Base-by-base conservation (phyloP, 352 stramenopile species). In the Phytophthora multivora region DNA sequence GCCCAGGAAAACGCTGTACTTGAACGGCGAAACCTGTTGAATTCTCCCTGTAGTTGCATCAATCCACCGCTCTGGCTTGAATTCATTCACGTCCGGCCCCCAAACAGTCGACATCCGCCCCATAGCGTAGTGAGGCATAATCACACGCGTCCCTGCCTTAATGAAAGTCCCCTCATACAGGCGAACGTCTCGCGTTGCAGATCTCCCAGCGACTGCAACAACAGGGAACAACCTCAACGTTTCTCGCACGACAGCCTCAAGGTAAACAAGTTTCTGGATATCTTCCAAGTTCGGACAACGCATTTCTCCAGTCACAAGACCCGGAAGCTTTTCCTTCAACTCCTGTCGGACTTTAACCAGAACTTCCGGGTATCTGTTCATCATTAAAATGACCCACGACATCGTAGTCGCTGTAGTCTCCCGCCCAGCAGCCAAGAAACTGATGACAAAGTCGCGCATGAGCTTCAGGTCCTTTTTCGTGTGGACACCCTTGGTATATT, bases 371-470 rank as follows among this genome's bases (percentile, higher is more conserved):
- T 90, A 76, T 23, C 71, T 72, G 13, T 77, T 78, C 33, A 96
- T 51, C 73, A 93, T 89, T 28, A 90, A 61, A 10, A 95, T 63
- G 16, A 91, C 79, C 82, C 82, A 95, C 16, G 71, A 73, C 50
- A 96, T 76, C 0, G 72, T 77, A 21, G 75, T 77, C 6, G 86
- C 76, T 0, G 87, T 96, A 0, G 88, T 95, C 55, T 93, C 87
- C 7, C 81, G 64, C 9, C 88, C 87, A 48, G 86, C 84, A 18
- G 79, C 69, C 31, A 94, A 67, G 49, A 95, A 90, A 16, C 73
- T 89, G 21, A 96, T 71, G 10, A 86, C 69, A 45, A 97, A 89
- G 68, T 96, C 83, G n/a, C 83, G 81, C 38, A 97, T 80, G 7
- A 93, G 58, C 15, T 77, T 81, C 3, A 73, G 25, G 26, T 77